phyloP scores from a whole-genome alignment of 805 yeast genomes.

The Saccharomycopsis synnaedendra region DNA sequence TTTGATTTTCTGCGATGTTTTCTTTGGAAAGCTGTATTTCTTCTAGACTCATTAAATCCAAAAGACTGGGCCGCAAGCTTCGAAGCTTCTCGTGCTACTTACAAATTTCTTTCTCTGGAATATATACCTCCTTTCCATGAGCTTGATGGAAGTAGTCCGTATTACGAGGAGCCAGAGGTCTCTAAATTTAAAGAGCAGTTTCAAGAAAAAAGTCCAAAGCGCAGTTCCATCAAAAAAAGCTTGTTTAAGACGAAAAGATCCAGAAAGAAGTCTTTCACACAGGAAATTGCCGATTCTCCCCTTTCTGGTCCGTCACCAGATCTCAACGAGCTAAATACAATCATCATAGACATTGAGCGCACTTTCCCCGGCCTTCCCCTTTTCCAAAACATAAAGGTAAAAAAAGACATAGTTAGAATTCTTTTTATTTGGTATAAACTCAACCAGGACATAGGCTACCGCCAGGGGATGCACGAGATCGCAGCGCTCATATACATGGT shows the following conservation, averaged over 20 bases:
- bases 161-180: conserved; percentile 2
- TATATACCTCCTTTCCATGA: conserved; percentile 3
- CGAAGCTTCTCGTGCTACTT: conserved; percentile 5
- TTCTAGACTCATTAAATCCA: conserved; percentile 8
- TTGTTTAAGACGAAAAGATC: no score
- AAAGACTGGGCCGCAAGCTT: conserved; percentile 2
- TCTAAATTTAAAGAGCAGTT: no score
- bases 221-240: no score
- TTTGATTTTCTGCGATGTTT: conserved; percentile 10
- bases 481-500: conserved; percentile 35
- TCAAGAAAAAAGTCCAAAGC: no score
- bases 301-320: neutral
- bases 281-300: neutral
- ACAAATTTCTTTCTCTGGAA: conserved; percentile 2
- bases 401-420: conserved; percentile 10
- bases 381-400: conserved; percentile 6
- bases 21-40: conserved; percentile 12
- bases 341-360: conserved; percentile 16
- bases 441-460: conserved; percentile 21
- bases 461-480: conserved; percentile 45
- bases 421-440: conserved; percentile 16
- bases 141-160: conserved; percentile 1
- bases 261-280: neutral
- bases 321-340: conserved; percentile 11
- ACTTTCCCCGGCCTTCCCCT: conserved; percentile 14